phyloP scores from a whole-genome alignment of 345 rosid genomes.

The Psidium guajava region DNA sequence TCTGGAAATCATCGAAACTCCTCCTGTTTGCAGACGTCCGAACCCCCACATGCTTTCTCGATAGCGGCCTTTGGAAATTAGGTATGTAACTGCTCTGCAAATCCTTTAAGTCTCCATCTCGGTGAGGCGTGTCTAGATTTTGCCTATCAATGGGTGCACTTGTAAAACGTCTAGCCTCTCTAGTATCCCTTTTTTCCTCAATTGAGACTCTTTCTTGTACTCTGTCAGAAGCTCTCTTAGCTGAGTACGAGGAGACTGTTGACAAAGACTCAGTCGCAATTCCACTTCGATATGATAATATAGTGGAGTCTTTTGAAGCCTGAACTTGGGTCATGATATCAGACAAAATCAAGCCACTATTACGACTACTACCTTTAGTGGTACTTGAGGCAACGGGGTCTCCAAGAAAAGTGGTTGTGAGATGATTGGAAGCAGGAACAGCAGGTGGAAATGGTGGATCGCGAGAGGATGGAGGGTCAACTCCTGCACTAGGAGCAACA shows the following conservation, averaged over 20 bases:
- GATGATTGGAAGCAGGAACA: constrained; percentile 61
- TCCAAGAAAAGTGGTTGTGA: constrained; percentile 28
- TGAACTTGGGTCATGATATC: constrained; percentile 88
- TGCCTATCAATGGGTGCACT: constrained; percentile 59
- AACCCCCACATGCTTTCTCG: constrained; percentile 71
- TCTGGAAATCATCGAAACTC: constrained; percentile 91
- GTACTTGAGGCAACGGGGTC: constrained; percentile 45
- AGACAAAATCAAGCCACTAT: constrained; percentile 77
- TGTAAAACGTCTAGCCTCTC: constrained; percentile 58
- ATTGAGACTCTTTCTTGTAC: constrained; percentile 49
- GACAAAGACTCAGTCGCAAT: constrained; percentile 52
- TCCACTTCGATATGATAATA: constrained; percentile 45
- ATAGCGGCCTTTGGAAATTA: constrained; percentile 93
- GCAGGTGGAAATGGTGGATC: constrained; percentile 81
- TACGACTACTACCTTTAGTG: constrained; percentile 52
- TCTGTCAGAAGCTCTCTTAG: constrained; percentile 62
- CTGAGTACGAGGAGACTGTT: constrained; percentile 46
- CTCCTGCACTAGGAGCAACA: constrained; percentile 93
- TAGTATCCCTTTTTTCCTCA: constrained; percentile 56
- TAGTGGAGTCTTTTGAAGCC: constrained; percentile 87
- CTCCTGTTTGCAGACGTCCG: constrained; percentile 81
- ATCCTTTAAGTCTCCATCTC: constrained; percentile 56
- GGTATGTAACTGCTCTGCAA: constrained; percentile 70
- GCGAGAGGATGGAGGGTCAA: constrained; percentile 99
- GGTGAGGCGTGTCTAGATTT: constrained; percentile 46